These are phyloP conservation scores for Hemisphaericaspora nanyangensis DNA, from an alignment of 805 yeast species.

Conservation along the genomic window DNA sequence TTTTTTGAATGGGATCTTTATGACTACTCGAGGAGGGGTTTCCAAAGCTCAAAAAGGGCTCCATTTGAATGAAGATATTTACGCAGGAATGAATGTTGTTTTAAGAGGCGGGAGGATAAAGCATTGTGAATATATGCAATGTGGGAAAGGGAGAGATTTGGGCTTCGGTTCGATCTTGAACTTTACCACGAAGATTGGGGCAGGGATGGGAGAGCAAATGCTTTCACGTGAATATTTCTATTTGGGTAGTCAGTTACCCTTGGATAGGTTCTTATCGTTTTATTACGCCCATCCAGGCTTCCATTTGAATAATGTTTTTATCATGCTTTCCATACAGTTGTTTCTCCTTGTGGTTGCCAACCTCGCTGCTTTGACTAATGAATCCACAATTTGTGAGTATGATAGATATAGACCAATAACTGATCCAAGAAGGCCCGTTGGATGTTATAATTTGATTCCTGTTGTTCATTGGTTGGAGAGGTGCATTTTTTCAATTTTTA, in stretches of 20 bases:
- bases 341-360: slow-evolving; percentile 69
- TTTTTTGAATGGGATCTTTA: slow-evolving; percentile 68
- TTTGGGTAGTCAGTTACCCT: slow-evolving; percentile 74
- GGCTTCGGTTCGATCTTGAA: slow-evolving; percentile 84
- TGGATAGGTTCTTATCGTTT: slow-evolving; percentile 78
- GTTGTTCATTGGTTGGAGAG: slow-evolving; percentile 80
- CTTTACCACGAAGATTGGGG: slow-evolving; percentile 85
- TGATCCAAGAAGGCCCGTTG: slow-evolving; percentile 61
- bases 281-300: slow-evolving; percentile 87
- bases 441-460: slow-evolving; percentile 72
- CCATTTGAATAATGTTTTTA: slow-evolving; percentile 77
- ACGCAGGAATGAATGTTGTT: slow-evolving; percentile 82
- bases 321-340: slow-evolving; percentile 69
- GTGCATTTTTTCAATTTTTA: slow-evolving; percentile 75
- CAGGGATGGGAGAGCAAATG: slow-evolving; percentile 93
- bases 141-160: slow-evolving; percentile 89
- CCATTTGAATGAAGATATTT: slow-evolving; percentile 83
- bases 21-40: slow-evolving; percentile 86
- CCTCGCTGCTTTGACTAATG: slow-evolving; percentile 70
- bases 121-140: slow-evolving; percentile 83
- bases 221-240: slow-evolving; percentile 79
- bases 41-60: slow-evolving; percentile 85
- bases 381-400: slow-evolving; percentile 64
- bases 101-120: slow-evolving; percentile 85
- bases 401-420: slow-evolving; percentile 63